Percentiles rank a stretch among this genome's conserved stretches.
These are phyloP conservation scores for Chaetomium olivaceum DNA, from an alignment of 2,329 filamentous ascomycete genomes.

Conservation along the genomic window DNA sequence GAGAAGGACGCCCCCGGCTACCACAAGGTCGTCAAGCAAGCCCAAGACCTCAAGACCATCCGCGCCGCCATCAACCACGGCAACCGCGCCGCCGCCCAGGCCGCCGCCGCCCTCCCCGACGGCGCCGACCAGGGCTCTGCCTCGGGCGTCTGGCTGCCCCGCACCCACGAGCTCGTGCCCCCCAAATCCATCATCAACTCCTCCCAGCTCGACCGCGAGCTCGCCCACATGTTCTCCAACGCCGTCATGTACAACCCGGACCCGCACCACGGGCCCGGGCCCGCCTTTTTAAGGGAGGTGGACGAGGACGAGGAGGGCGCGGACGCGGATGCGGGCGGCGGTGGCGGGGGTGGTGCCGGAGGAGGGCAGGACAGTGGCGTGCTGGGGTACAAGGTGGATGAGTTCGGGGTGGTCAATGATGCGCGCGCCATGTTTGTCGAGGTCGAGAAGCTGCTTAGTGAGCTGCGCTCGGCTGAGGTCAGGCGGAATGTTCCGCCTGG, in stretches of 20 bases:
- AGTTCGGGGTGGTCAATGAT: conserved; percentile 85
- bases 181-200: conserved; percentile 92
- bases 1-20: conserved; percentile 77
- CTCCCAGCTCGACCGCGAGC: conserved; percentile 85
- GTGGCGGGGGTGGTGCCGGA: neutral
- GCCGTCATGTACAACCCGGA: conserved; percentile 98
- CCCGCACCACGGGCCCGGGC: conserved; percentile 68
- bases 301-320: conserved; percentile 42
- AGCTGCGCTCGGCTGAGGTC: conserved; percentile 73
- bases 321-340: neutral
- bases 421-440: conserved; percentile 87
- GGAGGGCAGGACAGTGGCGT: conserved; percentile 40
- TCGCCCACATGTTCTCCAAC: conserved; percentile 96
- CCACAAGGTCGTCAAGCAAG: conserved; percentile 69
- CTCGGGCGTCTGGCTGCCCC: conserved; percentile 61
- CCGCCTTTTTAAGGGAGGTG: conserved; percentile 52
- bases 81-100: conserved; percentile 62
- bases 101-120: conserved; percentile 61
- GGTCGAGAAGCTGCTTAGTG: conserved; percentile 75
- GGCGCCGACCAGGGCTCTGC: conserved; percentile 60
- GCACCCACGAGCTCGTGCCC: conserved; percentile 75
- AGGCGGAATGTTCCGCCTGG: conserved; percentile 46
- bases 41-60: conserved; percentile 77
- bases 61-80: conserved; percentile 74
- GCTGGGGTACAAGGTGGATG: conserved; percentile 67